Evolutionary conservation across 495 filamentous ascomycete genomes (phyloP).

Genomic region (Geopyxis carbonaria): DNA sequence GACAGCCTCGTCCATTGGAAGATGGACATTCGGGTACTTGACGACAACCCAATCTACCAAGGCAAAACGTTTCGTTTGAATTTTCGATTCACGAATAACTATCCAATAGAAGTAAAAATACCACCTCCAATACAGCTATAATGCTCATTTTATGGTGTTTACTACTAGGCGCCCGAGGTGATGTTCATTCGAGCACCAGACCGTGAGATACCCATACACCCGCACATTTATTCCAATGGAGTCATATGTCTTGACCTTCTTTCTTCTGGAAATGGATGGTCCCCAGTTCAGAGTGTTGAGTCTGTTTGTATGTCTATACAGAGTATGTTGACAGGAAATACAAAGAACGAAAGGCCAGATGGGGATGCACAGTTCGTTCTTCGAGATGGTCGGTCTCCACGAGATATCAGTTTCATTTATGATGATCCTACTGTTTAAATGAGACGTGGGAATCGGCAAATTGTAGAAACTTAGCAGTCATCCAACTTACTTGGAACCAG

Average conservation of each 20-base stretch:
- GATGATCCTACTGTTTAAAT: slow-evolving; percentile 21
- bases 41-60: slow-evolving; percentile 77
- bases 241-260: slow-evolving; percentile 96
- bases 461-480: too few species aligned
- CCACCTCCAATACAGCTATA: too few species aligned
- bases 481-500: too few species aligned
- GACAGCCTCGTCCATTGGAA: slow-evolving; percentile 80
- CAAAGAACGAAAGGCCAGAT: slow-evolving; percentile 40
- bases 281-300: slow-evolving; percentile 90
- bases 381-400: slow-evolving; percentile 16
- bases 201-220: slow-evolving; percentile 80
- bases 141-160: too few species aligned
- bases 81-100: slow-evolving; percentile 65
- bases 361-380: slow-evolving; percentile 23
- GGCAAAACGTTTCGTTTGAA: slow-evolving; percentile 68
- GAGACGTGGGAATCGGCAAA: too few species aligned
- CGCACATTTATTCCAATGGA: slow-evolving; percentile 94
- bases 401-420: slow-evolving; percentile 24
- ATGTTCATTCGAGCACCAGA: slow-evolving; percentile 48
- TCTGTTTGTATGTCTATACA: slow-evolving; percentile 95
- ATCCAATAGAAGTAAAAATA: slow-evolving; percentile 56
- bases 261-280: slow-evolving; percentile 65
- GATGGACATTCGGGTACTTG: slow-evolving; percentile 81
- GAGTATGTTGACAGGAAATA: slow-evolving; percentile 93
- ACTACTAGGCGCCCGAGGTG: slow-evolving; percentile 60